A percentile compares a stretch with the other conserved stretches of the same genome.
Conservation (phyloP, 2,329 filamentous ascomycete genomes). For the Nannizzia gypsea region DNA sequence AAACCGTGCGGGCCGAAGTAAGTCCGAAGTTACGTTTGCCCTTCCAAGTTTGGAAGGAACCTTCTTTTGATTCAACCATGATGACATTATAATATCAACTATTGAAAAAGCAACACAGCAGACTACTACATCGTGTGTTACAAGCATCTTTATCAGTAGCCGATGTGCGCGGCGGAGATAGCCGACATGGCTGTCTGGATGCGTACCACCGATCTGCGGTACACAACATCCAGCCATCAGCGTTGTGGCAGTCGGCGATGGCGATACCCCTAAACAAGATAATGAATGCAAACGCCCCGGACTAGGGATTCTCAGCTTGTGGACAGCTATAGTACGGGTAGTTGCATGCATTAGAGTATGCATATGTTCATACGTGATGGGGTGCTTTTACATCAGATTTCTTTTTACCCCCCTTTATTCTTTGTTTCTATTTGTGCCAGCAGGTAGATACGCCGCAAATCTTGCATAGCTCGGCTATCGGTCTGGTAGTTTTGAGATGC, state of each 20-base stretch:
- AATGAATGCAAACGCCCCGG: neutral
- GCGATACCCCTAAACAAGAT: neutral
- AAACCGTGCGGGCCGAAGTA: neutral
- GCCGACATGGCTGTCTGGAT: neutral
- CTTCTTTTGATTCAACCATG: neutral
- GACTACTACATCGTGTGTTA: neutral
- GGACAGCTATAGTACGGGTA: neutral
- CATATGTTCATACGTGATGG: neutral
- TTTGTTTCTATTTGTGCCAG: neutral
- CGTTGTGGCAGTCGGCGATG: neutral
- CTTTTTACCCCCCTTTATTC: neutral
- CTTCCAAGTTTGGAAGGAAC: too few relatives aligned
- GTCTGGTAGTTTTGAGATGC: neutral
- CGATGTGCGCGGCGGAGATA: neutral
- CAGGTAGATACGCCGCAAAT: neutral
- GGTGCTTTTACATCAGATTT: neutral
- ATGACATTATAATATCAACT: neutral
- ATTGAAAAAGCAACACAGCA: neutral
- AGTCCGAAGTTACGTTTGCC: neutral
- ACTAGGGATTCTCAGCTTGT: neutral
- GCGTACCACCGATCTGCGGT: neutral
- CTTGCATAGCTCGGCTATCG: neutral
- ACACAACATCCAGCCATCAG: neutral
- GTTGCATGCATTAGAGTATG: neutral
- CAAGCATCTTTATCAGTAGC: neutral